phyloP scores from a whole-genome alignment of 371 early-diverging fungal species.

The Lichtheimia hyalospora region DNA sequence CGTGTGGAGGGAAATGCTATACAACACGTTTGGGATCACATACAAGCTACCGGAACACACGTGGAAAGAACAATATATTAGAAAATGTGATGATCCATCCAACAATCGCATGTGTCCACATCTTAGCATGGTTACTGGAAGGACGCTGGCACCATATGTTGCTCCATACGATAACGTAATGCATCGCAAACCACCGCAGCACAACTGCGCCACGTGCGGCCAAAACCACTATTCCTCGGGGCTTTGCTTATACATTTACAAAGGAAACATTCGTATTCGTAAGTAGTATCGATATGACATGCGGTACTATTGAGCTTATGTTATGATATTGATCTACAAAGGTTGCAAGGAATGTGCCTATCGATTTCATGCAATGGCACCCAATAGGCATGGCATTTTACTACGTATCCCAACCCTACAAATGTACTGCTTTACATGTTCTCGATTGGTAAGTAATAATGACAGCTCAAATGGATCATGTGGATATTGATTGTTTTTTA shows the following conservation, averaged over 20 bases:
- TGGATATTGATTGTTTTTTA: neutral
- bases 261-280: conserved; percentile 42
- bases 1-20: conserved; percentile 41
- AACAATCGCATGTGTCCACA: conserved; percentile 46
- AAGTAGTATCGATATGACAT: conserved; percentile 8
- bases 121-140: conserved; percentile 26
- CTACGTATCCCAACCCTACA: conserved; percentile 45
- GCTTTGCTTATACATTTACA: conserved; percentile 31
- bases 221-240: conserved; percentile 25
- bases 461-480: neutral
- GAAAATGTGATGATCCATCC: conserved; percentile 33
- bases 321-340: conserved; percentile 2
- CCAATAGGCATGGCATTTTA: conserved; percentile 42
- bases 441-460: conserved; percentile 30
- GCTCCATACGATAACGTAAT: conserved; percentile 36
- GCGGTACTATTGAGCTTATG: neutral
- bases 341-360: conserved; percentile 50
- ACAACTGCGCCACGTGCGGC: conserved; percentile 39
- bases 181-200: conserved; percentile 33
- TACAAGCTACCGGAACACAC: conserved; percentile 39
- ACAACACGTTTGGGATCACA: conserved; percentile 36
- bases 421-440: conserved; percentile 47
- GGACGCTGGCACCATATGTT: conserved; percentile 32
- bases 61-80: conserved; percentile 41
- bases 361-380: conserved; percentile 33